Evolutionary conservation across 1,139 yeast genomes (phyloP), one percentile per base, ranked within the genome.

Genomic region (Arxiozyma telluris): DNA sequence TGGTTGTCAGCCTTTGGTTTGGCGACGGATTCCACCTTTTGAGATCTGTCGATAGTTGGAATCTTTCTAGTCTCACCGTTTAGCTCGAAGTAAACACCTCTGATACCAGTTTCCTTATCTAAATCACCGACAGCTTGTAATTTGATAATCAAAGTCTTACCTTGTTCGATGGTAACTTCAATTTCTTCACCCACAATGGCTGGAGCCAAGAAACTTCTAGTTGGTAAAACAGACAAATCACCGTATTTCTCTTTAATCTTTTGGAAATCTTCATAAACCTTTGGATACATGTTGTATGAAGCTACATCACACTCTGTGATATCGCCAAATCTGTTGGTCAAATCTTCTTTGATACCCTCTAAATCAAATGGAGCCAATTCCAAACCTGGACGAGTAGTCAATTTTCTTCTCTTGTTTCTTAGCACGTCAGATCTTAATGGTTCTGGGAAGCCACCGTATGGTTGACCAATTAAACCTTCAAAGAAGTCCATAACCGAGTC

Each of bases 371-470:
- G 97, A 56, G 82, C 79, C 68, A 93, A 76, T 64, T 82, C 82
- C 69, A 91, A 81, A 57, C 98, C 99, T 50, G 99, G 98, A 73
- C 98, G 86, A 64, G 79, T 76, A 58, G 82, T 80, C 72, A 93
- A 82, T 75, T 90, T 89, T 73, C 87, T 84, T 75, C 99, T 86
- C 82, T 90, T 91, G 65, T 87, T 87, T 69, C 81, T 81, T 69
- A 93, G 82, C 59, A 93, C 81, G 70, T 91, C 87, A 49, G 96
- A 78, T 76, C 98, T 84, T 72, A 93, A 79, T 50, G 99, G 98
- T 75, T 93, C 99, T 53, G 98, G 98, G 95, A 94, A 93, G 8
- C 99, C 99, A 63, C 98, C 98, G 70, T 88, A 90, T 64, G 99
- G 99, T 65, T 93, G 93, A 69, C 99, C 99, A 90, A 94, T 93